These are phyloP conservation scores for Rhododendron ferrugineum DNA, from an alignment of 148 eudicot species.

Conservation along the genomic window DNA sequence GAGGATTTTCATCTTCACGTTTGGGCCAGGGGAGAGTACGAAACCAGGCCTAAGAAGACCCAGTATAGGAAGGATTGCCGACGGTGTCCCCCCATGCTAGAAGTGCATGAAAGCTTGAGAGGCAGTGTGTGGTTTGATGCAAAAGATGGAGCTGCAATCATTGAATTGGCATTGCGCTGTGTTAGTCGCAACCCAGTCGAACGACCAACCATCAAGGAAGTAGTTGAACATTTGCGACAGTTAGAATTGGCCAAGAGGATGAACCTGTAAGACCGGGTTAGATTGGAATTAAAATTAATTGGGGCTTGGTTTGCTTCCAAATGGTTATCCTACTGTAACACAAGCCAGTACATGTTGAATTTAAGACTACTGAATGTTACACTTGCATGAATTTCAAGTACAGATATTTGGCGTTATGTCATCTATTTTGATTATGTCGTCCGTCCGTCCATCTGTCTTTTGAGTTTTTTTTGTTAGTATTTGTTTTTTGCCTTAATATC, in stretches of 20 bases:
- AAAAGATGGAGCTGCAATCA: neutral
- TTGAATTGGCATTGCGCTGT: neutral
- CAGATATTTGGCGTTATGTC: too few relatives aligned
- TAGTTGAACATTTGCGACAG: neutral
- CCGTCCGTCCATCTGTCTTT: too few relatives aligned
- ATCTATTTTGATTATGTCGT: too few relatives aligned
- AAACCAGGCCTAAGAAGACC: neutral
- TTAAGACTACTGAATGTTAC: too few relatives aligned
- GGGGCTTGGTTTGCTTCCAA: neutral
- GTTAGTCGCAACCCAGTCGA: neutral
- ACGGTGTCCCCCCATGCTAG: too few relatives aligned
- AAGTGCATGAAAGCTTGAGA: neutral
- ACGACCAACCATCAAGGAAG: neutral
- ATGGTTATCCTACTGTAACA: neutral
- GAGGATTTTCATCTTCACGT: neutral
- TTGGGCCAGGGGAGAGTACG: neutral
- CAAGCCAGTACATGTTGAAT: too few relatives aligned
- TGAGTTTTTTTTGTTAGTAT: too few relatives aligned
- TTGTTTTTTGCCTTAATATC: too few relatives aligned
- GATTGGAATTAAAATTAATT: neutral
- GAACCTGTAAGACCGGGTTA: neutral
- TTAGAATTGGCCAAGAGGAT: neutral
- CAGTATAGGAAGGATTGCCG: neutral
- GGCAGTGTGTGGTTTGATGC: neutral
- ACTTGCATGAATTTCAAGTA: too few relatives aligned